These are phyloP conservation scores for Clitopilus passeckerianus DNA, from an alignment of 768 basidiomycete species.

Conservation along the genomic window DNA sequence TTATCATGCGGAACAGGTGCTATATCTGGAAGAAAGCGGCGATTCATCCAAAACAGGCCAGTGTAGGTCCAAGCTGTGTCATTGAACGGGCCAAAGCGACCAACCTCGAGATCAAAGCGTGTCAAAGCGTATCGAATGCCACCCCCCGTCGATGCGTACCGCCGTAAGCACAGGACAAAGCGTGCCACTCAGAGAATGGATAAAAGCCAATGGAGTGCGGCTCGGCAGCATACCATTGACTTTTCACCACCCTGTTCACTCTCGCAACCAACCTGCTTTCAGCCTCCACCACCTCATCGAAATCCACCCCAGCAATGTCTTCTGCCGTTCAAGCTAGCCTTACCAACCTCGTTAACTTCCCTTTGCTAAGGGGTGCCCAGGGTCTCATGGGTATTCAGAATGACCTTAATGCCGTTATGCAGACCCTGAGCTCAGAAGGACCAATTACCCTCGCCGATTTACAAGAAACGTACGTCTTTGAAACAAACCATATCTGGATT, in stretches of 20 bases:
- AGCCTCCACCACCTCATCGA: background rate
- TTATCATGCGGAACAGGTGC: too few species aligned
- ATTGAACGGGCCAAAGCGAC: background rate
- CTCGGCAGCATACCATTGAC: too few species aligned
- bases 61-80: too few species aligned
- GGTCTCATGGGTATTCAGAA: background rate
- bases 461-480: background rate
- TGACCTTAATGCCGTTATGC: background rate
- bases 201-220: background rate
- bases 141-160: too few species aligned
- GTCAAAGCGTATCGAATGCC: too few species aligned
- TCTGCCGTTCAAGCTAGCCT: background rate
- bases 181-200: background rate
- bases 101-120: background rate
- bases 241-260: too few species aligned
- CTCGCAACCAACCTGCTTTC: background rate
- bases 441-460: background rate
- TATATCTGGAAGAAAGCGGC: too few species aligned
- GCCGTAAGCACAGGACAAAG: background rate
- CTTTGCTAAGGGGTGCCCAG: background rate
- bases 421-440: background rate
- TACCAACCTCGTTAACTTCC: background rate
- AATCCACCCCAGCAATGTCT: background rate
- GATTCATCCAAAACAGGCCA: too few species aligned
- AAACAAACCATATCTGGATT: background rate